Evolutionary conservation across 805 yeast genomes (phyloP).

Genomic region (Metschnikowia peoriensis): DNA sequence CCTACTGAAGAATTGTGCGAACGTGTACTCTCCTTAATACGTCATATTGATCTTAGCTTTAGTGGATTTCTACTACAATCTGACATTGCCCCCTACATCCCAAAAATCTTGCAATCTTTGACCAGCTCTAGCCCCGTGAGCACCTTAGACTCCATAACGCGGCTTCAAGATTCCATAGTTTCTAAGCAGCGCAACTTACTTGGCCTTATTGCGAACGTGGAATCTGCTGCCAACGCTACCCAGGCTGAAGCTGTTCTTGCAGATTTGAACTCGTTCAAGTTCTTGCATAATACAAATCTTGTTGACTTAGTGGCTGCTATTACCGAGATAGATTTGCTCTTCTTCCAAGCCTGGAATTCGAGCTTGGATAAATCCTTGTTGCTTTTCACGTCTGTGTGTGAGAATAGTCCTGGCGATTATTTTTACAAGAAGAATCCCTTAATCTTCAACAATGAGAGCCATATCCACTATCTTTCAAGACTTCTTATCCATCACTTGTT

Average conservation of each 20-base stretch:
- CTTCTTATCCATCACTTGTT: slow-evolving; percentile 69
- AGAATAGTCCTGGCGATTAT: slow-evolving; percentile 15
- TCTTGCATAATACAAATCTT: slow-evolving; percentile 51
- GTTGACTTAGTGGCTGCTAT: slow-evolving; percentile 61
- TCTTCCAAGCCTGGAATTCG: slow-evolving; percentile 74
- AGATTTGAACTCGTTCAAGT: slow-evolving; percentile 41
- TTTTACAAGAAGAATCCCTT: slow-evolving; percentile 67
- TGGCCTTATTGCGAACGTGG: slow-evolving; percentile 23
- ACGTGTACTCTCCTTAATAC: slow-evolving; percentile 53
- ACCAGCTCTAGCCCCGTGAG: slow-evolving; percentile 2
- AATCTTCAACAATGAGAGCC: slow-evolving; percentile 61
- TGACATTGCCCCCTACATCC: slow-evolving; percentile 55
- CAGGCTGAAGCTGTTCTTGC: slow-evolving; percentile 21
- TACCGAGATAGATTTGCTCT: slow-evolving; percentile 63
- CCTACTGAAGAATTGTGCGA: slow-evolving; percentile 37
- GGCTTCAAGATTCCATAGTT: slow-evolving; percentile 52
- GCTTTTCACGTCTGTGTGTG: slow-evolving; percentile 47
- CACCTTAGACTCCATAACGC: slow-evolving; percentile 36
- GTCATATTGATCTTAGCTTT: slow-evolving; percentile 56
- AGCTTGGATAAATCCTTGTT: slow-evolving; percentile 73
- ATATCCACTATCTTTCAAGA: slow-evolving; percentile 77
- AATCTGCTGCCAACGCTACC: slow-evolving; percentile 1
- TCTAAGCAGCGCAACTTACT: slow-evolving; percentile 45
- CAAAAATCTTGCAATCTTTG: slow-evolving; percentile 52
- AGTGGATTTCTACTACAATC: slow-evolving; percentile 70